Evolutionary conservation across 78 protist species (phyloP), one percentile per base, ranked within the genome.

Genomic region (Blattamonas nauphoetae): DNA sequence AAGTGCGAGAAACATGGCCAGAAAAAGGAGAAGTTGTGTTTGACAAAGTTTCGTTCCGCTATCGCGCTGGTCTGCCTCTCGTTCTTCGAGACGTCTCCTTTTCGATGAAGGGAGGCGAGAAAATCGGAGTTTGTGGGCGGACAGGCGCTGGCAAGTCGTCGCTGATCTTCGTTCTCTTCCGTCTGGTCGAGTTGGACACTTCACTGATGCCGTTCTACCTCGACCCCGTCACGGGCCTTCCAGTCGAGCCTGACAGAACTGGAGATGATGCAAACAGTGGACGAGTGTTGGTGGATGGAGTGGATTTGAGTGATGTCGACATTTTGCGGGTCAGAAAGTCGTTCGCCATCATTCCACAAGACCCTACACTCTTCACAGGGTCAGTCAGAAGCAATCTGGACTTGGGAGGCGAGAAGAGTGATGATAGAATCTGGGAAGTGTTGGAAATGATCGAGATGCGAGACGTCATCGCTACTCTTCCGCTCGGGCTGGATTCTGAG

Each of bases 351-450:
- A 95, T 95, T n/a, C n/a, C n/a, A n/a, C n/a, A n/a, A n/a, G n/a
- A n/a, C n/a, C n/a, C n/a, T n/a, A n/a, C n/a, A n/a, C n/a, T n/a
- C n/a, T n/a, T n/a, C n/a, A n/a, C n/a, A n/a, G n/a, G n/a, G n/a
- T n/a, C n/a, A n/a, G n/a, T 42, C 96, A 97, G 29, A 97, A 96
- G 91, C 96, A 93, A 41, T 94, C 98, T 38, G 88, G 86, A 0
- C 84, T 95, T 46, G 92, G 95, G 91, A 45, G n/a, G 81, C 95
- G n/a, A 88, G 64, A 38, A 41, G 82, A n/a, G n/a, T n/a, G n/a
- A n/a, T n/a, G n/a, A n/a, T n/a, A n/a, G n/a, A n/a, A n/a, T n/a
- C n/a, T n/a, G n/a, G n/a, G n/a, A n/a, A n/a, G n/a, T n/a, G n/a
- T n/a, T n/a, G n/a, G n/a, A n/a, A n/a, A n/a, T n/a, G 5, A 92